Base-by-base conservation (phyloP, 345 rosid genomes). In the Trapa incisa region DNA sequence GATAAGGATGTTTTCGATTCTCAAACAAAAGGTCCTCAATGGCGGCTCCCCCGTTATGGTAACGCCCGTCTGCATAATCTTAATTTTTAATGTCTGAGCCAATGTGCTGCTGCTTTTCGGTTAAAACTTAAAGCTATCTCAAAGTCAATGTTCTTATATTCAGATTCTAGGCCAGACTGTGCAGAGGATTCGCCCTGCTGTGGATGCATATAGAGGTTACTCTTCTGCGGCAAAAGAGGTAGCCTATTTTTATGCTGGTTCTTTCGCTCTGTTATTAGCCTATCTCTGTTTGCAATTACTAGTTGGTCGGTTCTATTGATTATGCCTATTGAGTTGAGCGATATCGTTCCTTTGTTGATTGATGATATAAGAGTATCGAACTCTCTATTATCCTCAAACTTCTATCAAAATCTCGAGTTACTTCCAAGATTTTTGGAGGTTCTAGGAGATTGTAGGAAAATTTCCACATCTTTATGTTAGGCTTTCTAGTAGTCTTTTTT, bases 191-290 rank as follows among this genome's bases (percentile, higher is more conserved):
- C 95, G 84, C 1, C 84, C 85, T n/a, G 88, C 77, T 9, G 70
- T 67, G 16, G 72, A 75, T 65, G 76, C 81, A 15, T 77, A 76
- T 52, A 85, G 95, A 74, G 77, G 79, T 68, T 86, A 81, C 70
- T 82, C 98, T 16, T 80, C 92, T 69, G 87, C 82, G 8, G 76
- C 81, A 0, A 92, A 87, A 80, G 85, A 86, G 91, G 98, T 66
- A 64, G 9, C 11, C 13, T 50, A 11, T n/a, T 33, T 5, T 54
- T n/a, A 3, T 37, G 29, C 36, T 29, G 58, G 8, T 16, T 1
- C n/a, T 73, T 41, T 73, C 37, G 67, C 48, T 41, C 13, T 58
- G 22, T 50, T 7, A 11, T 45, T 45, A 7, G 11, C 11, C 5
- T 45, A 11, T 2, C 12, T 13, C 13, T 11, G 12, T 45, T 13